A percentile compares a stretch with the other conserved stretches of the same genome.
Conservation (phyloP, 164 flowering plant species). For the Protea cynaroides region DNA sequence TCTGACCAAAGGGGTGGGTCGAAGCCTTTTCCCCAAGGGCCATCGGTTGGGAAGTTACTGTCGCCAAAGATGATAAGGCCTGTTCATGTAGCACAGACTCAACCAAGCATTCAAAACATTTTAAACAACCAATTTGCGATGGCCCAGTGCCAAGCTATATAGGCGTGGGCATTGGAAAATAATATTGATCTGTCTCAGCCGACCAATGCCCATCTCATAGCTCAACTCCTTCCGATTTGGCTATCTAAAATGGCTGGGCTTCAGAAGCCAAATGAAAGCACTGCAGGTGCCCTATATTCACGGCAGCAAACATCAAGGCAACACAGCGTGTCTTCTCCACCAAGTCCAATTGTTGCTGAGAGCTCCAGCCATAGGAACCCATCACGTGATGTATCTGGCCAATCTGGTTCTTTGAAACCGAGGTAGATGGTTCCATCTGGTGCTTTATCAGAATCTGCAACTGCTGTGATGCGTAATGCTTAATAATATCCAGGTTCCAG, state of each 20-base stretch:
- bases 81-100: constrained; percentile 47
- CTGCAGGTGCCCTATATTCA: constrained; percentile 36
- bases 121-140: constrained; percentile 52
- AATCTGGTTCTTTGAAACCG: constrained; percentile 53
- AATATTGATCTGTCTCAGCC: constrained; percentile 83
- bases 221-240: constrained; percentile 72
- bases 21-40: constrained; percentile 35
- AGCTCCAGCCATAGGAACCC: constrained; percentile 66
- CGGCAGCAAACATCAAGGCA: constrained; percentile 43
- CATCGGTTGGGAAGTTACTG: constrained; percentile 38
- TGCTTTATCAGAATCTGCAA: constrained; percentile 37
- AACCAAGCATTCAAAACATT: constrained; percentile 43
- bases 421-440: constrained; percentile 47
- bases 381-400: constrained; percentile 71
- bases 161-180: constrained; percentile 82
- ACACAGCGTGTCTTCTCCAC: constrained; percentile 49
- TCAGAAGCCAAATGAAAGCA: constrained; percentile 64
- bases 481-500: constrained; percentile 27
- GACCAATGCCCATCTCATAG: constrained; percentile 65
- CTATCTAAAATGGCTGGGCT: constrained; percentile 62
- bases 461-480: constrained; percentile 28
- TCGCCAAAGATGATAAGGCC: constrained; percentile 45
- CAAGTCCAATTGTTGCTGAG: constrained; percentile 50
- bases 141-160: constrained; percentile 79
- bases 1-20: constrained; percentile 49